These are phyloP conservation scores for Exophiala oligosperma DNA, from an alignment of 2,329 filamentous ascomycete species.

Conservation along the genomic window DNA sequence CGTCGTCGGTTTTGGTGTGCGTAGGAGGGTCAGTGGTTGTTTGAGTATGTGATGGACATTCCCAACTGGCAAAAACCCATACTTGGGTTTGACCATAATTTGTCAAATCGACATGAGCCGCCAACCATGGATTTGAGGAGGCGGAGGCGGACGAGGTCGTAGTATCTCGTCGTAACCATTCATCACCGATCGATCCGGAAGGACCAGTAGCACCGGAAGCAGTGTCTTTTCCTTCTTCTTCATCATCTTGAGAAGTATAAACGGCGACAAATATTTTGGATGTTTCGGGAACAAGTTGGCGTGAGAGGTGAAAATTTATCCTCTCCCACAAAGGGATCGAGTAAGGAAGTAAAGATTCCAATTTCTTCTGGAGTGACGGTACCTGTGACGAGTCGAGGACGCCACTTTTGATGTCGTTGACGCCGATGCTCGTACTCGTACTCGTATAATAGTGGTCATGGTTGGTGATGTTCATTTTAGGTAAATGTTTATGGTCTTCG, in stretches of 20 bases:
- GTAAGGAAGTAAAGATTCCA: conserved; percentile 39
- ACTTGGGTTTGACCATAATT: conserved; percentile 43
- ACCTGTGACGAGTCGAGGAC: conserved; percentile 7
- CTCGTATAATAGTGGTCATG: too few species aligned
- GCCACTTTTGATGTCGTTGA: neutral
- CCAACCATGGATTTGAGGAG: conserved; percentile 35
- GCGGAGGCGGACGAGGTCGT: neutral
- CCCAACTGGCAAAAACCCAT: conserved; percentile 43
- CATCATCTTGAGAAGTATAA: neutral
- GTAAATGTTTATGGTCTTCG: too few species aligned
- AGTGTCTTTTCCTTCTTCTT: neutral
- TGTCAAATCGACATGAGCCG: conserved; percentile 42
- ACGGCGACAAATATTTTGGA: conserved; percentile 28
- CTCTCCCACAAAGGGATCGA: conserved; percentile 39
- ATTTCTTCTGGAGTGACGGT: conserved; percentile 12
- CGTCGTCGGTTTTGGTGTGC: neutral
- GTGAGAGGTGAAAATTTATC: conserved; percentile 39
- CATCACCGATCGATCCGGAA: neutral
- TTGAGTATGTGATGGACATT: conserved; percentile 26
- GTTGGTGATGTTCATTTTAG: too few species aligned
- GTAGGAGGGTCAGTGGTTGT: neutral
- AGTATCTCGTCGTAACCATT: conserved; percentile 1
- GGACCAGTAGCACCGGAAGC: neutral
- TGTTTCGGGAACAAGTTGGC: conserved; percentile 32
- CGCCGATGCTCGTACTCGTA: too few species aligned